These are phyloP conservation scores for Coelastrella sp. DNA, from an alignment of 139 green algal genomes.

Conservation along the genomic window DNA sequence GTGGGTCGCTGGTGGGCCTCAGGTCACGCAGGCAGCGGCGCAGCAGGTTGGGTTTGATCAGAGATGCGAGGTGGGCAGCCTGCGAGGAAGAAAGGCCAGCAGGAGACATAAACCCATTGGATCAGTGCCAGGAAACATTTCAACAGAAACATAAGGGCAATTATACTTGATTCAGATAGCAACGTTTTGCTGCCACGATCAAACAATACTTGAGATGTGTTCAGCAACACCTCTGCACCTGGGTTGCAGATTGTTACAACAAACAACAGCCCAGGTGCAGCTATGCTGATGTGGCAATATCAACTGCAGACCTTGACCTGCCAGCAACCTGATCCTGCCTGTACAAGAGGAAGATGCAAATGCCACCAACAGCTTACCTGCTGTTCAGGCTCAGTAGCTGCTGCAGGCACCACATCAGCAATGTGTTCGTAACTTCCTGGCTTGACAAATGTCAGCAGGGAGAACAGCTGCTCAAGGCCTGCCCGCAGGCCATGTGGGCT, in stretches of 20 bases:
- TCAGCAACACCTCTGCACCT: no score
- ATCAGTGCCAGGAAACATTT: no score
- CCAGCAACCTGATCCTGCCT: no score
- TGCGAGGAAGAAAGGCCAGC: background rate
- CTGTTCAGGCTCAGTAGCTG: conserved; percentile 16
- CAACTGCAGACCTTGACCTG: no score
- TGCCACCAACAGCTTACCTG: background rate
- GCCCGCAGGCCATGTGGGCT: background rate
- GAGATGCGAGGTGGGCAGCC: conserved; percentile 16
- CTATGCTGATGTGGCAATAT: no score
- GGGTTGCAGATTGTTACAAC: no score
- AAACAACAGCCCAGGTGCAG: no score
- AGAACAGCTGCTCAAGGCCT: conserved; percentile 26
- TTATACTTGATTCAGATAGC: no score
- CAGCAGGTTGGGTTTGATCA: conserved; percentile 41
- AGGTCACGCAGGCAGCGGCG: conserved; percentile 39
- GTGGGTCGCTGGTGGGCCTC: background rate
- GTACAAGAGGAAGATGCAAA: no score
- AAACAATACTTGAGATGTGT: no score
- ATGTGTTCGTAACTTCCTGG: conserved; percentile 23
- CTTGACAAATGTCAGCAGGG: conserved; percentile 24
- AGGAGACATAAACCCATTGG: background rate
- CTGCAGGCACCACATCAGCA: background rate
- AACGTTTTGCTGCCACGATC: no score
- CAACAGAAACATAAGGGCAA: no score